These are phyloP conservation scores for Leishmania major DNA, from an alignment of 208 protist species.

Conservation along the genomic window DNA sequence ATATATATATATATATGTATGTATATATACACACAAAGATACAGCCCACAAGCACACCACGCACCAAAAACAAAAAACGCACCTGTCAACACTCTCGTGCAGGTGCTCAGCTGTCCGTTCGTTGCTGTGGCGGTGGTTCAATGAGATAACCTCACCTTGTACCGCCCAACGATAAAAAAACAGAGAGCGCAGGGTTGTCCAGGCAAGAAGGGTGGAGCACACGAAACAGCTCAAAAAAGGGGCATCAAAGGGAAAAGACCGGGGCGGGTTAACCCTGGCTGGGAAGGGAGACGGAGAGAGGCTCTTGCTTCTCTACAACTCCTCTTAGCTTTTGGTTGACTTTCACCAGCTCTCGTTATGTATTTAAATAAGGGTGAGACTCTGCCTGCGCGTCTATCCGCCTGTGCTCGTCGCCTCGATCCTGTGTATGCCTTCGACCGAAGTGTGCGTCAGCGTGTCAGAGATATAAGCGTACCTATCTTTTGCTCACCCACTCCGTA, in stretches of 20 bases:
- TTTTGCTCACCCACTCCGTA: background rate
- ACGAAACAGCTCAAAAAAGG: background rate
- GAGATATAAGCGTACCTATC: background rate
- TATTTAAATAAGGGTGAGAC: background rate
- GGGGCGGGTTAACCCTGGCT: background rate
- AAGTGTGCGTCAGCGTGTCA: background rate
- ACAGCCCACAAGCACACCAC: background rate
- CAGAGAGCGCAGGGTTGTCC: background rate
- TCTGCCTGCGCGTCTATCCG: background rate
- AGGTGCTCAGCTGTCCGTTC: background rate
- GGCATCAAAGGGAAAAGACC: background rate
- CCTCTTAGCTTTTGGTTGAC: background rate
- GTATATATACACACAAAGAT: background rate
- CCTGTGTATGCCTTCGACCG: background rate
- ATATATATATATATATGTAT: background rate
- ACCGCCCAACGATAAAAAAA: background rate
- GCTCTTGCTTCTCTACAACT: background rate
- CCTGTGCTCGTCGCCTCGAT: background rate
- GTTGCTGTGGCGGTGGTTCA: background rate
- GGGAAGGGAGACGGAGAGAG: background rate
- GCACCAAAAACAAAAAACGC: background rate
- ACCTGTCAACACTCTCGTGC: background rate
- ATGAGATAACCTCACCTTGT: background rate
- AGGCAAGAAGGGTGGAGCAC: background rate
- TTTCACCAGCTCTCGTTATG: background rate